A percentile compares a stretch with the other conserved stretches of the same genome.
Evolutionary conservation across 225 moss, liverwort and hornwort genomes (phyloP).

Genomic region (Pleurozium schreberi): DNA sequence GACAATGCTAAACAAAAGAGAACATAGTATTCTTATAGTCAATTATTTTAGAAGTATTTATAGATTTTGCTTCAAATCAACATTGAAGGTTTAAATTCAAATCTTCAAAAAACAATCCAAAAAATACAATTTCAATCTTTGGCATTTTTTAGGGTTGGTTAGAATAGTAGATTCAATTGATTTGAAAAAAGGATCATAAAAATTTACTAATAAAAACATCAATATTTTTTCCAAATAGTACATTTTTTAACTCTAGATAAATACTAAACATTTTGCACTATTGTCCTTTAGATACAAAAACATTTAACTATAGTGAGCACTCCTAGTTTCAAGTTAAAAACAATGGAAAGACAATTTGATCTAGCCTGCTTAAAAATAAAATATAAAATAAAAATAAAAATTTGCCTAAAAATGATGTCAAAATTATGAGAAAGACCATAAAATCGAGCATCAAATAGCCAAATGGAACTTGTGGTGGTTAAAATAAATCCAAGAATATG

Average conservation of each 20-base stretch:
- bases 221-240: background rate
- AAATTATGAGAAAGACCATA: background rate
- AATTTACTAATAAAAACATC: background rate
- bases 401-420: rapidly evolving
- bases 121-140: background rate
- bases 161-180: background rate
- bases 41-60: background rate
- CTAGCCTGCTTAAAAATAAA: background rate
- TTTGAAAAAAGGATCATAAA: background rate
- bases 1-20: background rate
- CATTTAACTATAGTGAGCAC: rapidly evolving
- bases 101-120: too few species aligned
- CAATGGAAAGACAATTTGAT: background rate
- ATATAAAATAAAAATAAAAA: background rate
- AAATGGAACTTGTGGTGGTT: background rate
- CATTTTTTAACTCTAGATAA: background rate
- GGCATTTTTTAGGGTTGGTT: background rate
- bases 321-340: background rate
- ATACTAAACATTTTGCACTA: background rate
- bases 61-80: background rate
- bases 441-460: too few species aligned
- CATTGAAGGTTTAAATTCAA: background rate
- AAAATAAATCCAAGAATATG: background rate
- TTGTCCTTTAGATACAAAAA: background rate
- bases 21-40: background rate